These are phyloP conservation scores for Penicillium sp. DNA, from an alignment of 2,329 filamentous ascomycete species.

Conservation along the genomic window DNA sequence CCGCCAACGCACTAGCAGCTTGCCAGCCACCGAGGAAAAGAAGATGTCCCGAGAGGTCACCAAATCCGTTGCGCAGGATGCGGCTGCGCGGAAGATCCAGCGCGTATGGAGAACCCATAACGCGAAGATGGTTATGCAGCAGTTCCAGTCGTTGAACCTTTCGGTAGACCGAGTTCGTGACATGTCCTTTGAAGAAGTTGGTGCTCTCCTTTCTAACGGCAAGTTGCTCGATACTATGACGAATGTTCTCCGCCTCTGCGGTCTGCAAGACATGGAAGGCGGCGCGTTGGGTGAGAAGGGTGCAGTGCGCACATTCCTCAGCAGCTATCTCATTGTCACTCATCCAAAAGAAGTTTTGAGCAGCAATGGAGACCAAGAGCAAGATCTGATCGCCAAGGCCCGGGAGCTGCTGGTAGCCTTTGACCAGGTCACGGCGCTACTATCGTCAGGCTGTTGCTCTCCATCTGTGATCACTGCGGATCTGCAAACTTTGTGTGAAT, in stretches of 20 bases:
- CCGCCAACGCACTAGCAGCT: constrained; percentile 52
- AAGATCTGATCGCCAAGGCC: constrained; percentile 60
- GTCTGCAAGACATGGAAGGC: constrained; percentile 52
- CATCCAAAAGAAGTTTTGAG: constrained; percentile 61
- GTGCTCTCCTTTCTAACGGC: constrained; percentile 54
- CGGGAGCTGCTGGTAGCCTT: constrained; percentile 58
- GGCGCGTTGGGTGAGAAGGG: constrained; percentile 49
- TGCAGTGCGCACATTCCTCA: constrained; percentile 60
- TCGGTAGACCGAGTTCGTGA: constrained; percentile 53
- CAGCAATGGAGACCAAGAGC: constrained; percentile 60
- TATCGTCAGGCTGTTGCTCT: constrained; percentile 45
- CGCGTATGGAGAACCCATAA: constrained; percentile 55
- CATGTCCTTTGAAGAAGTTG: constrained; percentile 59
- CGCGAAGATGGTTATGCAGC: constrained; percentile 49
- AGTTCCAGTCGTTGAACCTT: constrained; percentile 53
- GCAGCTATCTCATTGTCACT: constrained; percentile 61
- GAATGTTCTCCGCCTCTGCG: constrained; percentile 56
- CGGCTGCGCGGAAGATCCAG: constrained; percentile 58
- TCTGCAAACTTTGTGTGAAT: constrained; percentile 52
- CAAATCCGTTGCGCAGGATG: constrained; percentile 48
- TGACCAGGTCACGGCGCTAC: constrained; percentile 51
- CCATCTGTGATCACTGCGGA: constrained; percentile 45
- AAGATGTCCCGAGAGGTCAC: constrained; percentile 37
- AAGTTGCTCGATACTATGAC: constrained; percentile 54
- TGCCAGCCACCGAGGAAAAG: constrained; percentile 47